Evolutionary conservation across 176 grass and related monocot species (phyloP).

Genomic region (Puccinellia tenuiflora): DNA sequence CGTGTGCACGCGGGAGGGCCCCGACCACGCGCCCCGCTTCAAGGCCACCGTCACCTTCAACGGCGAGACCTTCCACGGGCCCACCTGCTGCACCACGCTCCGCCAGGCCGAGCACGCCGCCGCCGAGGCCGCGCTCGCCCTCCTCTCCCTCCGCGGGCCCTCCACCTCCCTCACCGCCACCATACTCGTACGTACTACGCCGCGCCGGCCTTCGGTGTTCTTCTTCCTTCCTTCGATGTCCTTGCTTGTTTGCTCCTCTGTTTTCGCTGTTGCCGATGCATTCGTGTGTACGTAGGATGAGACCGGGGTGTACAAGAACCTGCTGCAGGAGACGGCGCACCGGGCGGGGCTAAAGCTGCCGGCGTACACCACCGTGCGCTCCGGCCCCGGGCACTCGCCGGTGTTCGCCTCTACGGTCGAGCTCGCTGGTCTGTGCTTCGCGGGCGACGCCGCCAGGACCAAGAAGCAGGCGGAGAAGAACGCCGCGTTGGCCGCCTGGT

Average conservation of each 20-base stretch:
- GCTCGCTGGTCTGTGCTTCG: constrained; percentile 71
- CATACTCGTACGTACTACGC: constrained; percentile 47
- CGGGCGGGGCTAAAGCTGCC: constrained; percentile 77
- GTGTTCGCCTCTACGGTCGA: constrained; percentile 71
- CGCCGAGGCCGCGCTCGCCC: constrained; percentile 69
- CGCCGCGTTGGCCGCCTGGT: constrained; percentile 86
- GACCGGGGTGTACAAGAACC: constrained; percentile 96
- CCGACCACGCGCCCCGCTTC: constrained; percentile 93
- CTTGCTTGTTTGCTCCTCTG: not conserved
- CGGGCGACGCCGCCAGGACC: constrained; percentile 64
- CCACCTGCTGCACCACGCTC: constrained; percentile 65
- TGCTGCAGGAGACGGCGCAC: constrained; percentile 88
- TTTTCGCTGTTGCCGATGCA: not conserved
- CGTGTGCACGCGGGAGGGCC: constrained; percentile 62
- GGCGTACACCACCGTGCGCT: constrained; percentile 78
- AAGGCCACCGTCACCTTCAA: constrained; percentile 82
- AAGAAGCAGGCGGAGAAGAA: constrained; percentile 99
- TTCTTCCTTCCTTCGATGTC: not conserved
- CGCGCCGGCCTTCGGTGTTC: not conserved
- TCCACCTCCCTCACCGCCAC: constrained; percentile 62
- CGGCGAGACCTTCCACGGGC: constrained; percentile 77
- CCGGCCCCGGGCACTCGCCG: constrained; percentile 68
- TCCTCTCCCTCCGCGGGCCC: constrained; percentile 65
- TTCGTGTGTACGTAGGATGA: constrained; percentile 49
- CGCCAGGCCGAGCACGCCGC: constrained; percentile 90